Percentiles rank a stretch among this genome's conserved stretches.
Evolutionary conservation across 352 stramenopile genomes (phyloP).

Genomic region (Phytophthora macrochlamydospora): DNA sequence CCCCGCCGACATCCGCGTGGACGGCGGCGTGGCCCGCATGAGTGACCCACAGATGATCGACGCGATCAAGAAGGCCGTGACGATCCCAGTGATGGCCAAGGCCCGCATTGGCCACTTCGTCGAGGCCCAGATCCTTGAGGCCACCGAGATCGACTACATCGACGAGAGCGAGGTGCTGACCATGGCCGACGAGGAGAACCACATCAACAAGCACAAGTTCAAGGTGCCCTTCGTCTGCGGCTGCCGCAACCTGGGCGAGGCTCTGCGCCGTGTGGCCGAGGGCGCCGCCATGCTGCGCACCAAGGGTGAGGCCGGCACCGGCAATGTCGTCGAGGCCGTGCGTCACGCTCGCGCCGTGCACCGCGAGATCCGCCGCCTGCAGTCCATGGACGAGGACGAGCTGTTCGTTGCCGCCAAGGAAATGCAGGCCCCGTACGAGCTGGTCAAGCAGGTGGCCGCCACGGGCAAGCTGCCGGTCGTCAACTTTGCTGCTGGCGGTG

Average conservation of each 20-base stretch:
- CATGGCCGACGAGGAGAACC: slow-evolving; percentile 98
- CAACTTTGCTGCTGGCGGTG: slow-evolving; percentile 98
- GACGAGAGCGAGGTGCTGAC: slow-evolving; percentile 98
- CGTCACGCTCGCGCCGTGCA: slow-evolving; percentile 94
- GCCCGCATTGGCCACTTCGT: slow-evolving; percentile 98
- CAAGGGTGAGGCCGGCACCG: slow-evolving; percentile 98
- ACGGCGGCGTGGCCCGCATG: slow-evolving; percentile 97
- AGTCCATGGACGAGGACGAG: slow-evolving; percentile 96
- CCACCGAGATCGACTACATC: slow-evolving; percentile 98
- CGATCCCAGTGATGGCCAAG: slow-evolving; percentile 99
- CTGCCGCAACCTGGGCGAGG: slow-evolving; percentile 98
- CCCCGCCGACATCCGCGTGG: slow-evolving; percentile 96
- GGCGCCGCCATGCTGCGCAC: slow-evolving; percentile 97
- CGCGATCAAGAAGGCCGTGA: slow-evolving; percentile 98
- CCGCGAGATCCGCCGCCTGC: slow-evolving; percentile 91
- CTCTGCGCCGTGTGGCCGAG: slow-evolving; percentile 94
- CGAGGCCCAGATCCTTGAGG: slow-evolving; percentile 98
- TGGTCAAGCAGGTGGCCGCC: slow-evolving; percentile 93
- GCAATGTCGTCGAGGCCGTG: slow-evolving; percentile 98
- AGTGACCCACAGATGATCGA: slow-evolving; percentile 97
- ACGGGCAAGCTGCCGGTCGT: slow-evolving; percentile 95
- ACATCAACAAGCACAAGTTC: slow-evolving; percentile 98
- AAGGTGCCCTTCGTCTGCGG: slow-evolving; percentile 98
- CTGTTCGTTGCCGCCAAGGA: slow-evolving; percentile 97
- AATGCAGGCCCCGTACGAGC: slow-evolving; percentile 94